Base-by-base conservation (phyloP, 2,329 filamentous ascomycete species). In the Fusarium sterilihyphosum region DNA sequence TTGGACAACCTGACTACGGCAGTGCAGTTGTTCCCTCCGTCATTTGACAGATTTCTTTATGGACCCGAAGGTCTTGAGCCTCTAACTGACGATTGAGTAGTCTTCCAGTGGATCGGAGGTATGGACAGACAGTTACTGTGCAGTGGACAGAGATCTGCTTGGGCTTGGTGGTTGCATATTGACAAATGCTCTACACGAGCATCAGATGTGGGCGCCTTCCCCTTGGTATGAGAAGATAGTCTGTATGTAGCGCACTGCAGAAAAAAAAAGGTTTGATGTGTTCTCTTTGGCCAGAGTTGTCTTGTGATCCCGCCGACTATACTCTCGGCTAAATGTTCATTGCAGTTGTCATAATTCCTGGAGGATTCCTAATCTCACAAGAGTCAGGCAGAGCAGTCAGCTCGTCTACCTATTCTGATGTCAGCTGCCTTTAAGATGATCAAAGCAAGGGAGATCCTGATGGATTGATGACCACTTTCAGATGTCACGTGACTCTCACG, bases 111-210 rank as follows among this genome's bases (percentile, higher is more conserved):
- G 16, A 18, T 7, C 0, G 2, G 8, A 24, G 3, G 8, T 3
- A 20, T 16, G 16, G 3, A 14, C 3, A 14, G 4, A 1, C 4
- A 3, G 2, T 5, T 10, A 8, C 1, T 1, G 12, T 2, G n/a
- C 3, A 6, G 13, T 17, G 13, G 3, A 6, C 16, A 6, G 9
- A 9, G 4, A 12, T 3, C 3, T 0, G 2, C 12, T 6, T 26
- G 8, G 13, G 11, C 16, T 18, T 3, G 3, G 16, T 0, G 13
- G n/a, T 20, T 8, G 31, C 17, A 20, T 7, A 6, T 3, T 35
- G 6, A 17, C 12, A 11, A 18, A 8, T 8, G 0, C 6, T 37
- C 3, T 24, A 20, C 12, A 16, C 1, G 18, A 22, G 50, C 0
- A 8, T 22, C 2, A 0, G 7, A 3, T 12, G 11, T 2, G 4